Conservation (phyloP, 2,329 filamentous ascomycete species). For the Ploettnerulaceae sp. region DNA sequence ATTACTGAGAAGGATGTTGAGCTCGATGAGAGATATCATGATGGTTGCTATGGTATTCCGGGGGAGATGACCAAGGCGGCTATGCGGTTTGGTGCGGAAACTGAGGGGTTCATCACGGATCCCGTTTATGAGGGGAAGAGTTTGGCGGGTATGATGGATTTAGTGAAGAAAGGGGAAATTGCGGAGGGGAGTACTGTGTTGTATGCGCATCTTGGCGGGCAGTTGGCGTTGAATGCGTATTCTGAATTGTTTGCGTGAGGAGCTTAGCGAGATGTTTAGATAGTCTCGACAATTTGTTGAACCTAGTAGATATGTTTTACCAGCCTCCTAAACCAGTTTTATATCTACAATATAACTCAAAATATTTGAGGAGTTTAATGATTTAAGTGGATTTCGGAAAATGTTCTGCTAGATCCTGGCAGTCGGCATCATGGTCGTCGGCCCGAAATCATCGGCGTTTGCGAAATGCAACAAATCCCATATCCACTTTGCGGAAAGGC, state of each 20-base stretch:
- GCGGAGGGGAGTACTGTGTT: constrained; percentile 55
- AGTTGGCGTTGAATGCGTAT: constrained; percentile 66
- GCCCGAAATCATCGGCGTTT: constrained; percentile 5
- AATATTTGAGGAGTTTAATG: too few species aligned
- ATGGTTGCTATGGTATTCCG: constrained; percentile 62
- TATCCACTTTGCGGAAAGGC: too few species aligned
- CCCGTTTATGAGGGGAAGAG: constrained; percentile 75
- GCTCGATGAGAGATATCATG: constrained; percentile 62
- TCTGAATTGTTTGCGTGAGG: constrained; percentile 16
- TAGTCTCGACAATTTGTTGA: too few species aligned
- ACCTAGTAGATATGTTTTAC: not conserved
- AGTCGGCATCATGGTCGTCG: not conserved
- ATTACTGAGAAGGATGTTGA: constrained; percentile 59
- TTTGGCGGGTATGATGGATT: constrained; percentile 64
- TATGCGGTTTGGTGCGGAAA: constrained; percentile 62
- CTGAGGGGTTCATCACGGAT: constrained; percentile 69
- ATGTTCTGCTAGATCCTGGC: too few species aligned
- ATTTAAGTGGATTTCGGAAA: too few species aligned
- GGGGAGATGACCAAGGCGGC: constrained; percentile 61
- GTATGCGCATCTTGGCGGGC: constrained; percentile 68
- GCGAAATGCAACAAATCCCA: not conserved
- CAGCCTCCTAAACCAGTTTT: too few species aligned
- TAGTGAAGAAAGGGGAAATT: constrained; percentile 60
- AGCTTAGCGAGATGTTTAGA: not conserved
- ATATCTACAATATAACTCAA: too few species aligned